Evolutionary conservation across 2,329 filamentous ascomycete genomes (phyloP).

Genomic region (Cadophora sp.): DNA sequence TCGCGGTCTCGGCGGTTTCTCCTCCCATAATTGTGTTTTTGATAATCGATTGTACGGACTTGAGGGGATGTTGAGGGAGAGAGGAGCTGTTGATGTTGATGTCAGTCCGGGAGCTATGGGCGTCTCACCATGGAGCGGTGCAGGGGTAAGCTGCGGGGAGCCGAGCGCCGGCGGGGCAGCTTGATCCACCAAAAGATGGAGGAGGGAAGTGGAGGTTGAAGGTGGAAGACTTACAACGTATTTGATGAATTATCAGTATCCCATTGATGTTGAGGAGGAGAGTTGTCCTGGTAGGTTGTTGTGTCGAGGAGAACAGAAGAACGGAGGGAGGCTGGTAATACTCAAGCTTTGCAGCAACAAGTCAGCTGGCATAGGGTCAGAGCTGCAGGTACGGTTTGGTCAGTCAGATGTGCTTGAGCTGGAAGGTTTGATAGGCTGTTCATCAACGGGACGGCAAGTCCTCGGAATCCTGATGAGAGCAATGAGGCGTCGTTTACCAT

Average conservation of each 20-base stretch:
- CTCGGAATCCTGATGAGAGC: too few relatives aligned
- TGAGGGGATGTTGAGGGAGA: conserved; percentile 28
- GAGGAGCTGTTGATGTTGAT: conserved; percentile 23
- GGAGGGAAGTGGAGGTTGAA: neutral
- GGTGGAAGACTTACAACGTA: conserved; percentile 17
- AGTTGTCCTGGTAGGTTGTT: neutral
- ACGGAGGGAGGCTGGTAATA: neutral
- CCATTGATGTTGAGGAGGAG: neutral
- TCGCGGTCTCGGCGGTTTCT: conserved; percentile 40
- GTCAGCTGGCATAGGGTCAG: conserved; percentile 7
- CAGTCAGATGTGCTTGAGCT: conserved; percentile 17
- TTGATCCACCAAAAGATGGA: neutral
- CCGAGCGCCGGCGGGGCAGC: conserved; percentile 5
- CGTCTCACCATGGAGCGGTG: conserved; percentile 13
- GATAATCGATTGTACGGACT: conserved; percentile 25
- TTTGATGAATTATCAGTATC: neutral
- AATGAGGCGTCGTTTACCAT: neutral
- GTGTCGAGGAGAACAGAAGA: neutral
- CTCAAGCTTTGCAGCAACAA: neutral
- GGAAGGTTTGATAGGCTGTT: neutral
- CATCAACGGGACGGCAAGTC: neutral
- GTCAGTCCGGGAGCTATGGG: neutral
- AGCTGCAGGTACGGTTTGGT: conserved; percentile 9
- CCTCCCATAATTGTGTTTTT: conserved; percentile 45
- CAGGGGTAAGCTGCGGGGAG: conserved; percentile 25